Conservation (phyloP, 306 rosid species). For the Quercus berberidifolia region DNA sequence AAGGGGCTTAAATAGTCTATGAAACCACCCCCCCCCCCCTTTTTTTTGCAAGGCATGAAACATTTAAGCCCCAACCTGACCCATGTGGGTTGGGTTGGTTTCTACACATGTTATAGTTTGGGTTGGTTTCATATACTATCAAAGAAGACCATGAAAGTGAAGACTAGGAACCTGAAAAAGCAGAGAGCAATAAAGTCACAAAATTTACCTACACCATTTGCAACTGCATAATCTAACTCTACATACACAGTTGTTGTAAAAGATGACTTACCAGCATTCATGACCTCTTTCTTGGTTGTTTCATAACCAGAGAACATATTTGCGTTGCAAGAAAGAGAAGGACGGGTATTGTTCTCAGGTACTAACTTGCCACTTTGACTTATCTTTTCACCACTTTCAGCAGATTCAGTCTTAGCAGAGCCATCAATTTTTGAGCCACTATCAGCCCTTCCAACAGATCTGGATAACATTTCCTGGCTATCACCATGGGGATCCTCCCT, state of each 20-base stretch:
- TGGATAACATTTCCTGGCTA: constrained; percentile 94
- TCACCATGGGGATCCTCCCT: constrained; percentile 91
- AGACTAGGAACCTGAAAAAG: background rate
- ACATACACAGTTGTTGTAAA: constrained; percentile 45
- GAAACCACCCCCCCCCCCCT: accelerated
- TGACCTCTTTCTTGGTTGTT: constrained; percentile 55
- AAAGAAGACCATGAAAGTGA: background rate
- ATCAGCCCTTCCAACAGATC: constrained; percentile 84
- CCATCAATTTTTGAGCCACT: constrained; percentile 96
- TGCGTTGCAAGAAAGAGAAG: constrained; percentile 78
- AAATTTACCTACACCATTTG: constrained; percentile 61
- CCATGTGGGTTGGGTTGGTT: too few relatives aligned
- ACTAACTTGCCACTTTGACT: constrained; percentile 67
- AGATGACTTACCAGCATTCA: constrained; percentile 75
- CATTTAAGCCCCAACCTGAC: too few relatives aligned
- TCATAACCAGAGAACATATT: constrained; percentile 53
- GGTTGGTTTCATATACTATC: too few relatives aligned
- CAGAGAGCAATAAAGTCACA: constrained; percentile 3
- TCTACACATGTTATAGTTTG: too few relatives aligned
- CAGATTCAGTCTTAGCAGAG: constrained; percentile 92
- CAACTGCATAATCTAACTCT: constrained; percentile 53
- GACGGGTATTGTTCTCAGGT: constrained; percentile 52
- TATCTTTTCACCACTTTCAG: constrained; percentile 92
- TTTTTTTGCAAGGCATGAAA: too few relatives aligned
- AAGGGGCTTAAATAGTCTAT: too few relatives aligned